A percentile compares a stretch with the other conserved stretches of the same genome.
These are phyloP conservation scores for Neopestalotiopsis rosae DNA, from an alignment of 2,329 filamentous ascomycete genomes.

Conservation along the genomic window DNA sequence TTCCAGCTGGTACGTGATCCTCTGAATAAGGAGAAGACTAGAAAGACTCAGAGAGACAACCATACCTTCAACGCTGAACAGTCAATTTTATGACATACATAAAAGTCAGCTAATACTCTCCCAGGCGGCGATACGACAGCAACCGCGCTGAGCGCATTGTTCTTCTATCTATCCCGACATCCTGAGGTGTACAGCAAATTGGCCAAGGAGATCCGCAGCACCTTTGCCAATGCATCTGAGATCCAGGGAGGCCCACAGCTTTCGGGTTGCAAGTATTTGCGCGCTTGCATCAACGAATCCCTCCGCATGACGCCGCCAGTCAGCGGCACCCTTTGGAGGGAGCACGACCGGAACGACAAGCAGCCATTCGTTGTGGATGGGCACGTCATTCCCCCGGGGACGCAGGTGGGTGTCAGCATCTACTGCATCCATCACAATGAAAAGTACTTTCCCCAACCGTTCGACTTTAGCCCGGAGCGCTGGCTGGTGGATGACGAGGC, in stretches of 20 bases:
- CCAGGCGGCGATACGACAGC: slow-evolving; percentile 36
- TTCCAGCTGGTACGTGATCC: slow-evolving; percentile 9
- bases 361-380: slow-evolving; percentile 27
- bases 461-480: slow-evolving; percentile 38
- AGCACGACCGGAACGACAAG: slow-evolving; percentile 17
- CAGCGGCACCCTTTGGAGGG: slow-evolving; percentile 37
- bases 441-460: slow-evolving; percentile 33
- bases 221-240: slow-evolving; percentile 37
- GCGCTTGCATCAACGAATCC: slow-evolving; percentile 51
- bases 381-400: slow-evolving; percentile 39
- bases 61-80: no score
- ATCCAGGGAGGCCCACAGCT: slow-evolving; percentile 35
- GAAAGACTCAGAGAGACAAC: no score
- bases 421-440: slow-evolving; percentile 43
- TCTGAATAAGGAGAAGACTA: no score
- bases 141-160: slow-evolving; percentile 34
- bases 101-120: neutral
- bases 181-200: slow-evolving; percentile 32
- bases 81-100: no score
- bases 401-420: slow-evolving; percentile 36
- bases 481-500: slow-evolving; percentile 34
- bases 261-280: slow-evolving; percentile 44
- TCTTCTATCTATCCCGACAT: slow-evolving; percentile 41
- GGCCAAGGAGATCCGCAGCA: slow-evolving; percentile 35
- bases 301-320: slow-evolving; percentile 51